phyloP scores from a whole-genome alignment of 2,329 filamentous ascomycete species.

The Trichophyton equinum region DNA sequence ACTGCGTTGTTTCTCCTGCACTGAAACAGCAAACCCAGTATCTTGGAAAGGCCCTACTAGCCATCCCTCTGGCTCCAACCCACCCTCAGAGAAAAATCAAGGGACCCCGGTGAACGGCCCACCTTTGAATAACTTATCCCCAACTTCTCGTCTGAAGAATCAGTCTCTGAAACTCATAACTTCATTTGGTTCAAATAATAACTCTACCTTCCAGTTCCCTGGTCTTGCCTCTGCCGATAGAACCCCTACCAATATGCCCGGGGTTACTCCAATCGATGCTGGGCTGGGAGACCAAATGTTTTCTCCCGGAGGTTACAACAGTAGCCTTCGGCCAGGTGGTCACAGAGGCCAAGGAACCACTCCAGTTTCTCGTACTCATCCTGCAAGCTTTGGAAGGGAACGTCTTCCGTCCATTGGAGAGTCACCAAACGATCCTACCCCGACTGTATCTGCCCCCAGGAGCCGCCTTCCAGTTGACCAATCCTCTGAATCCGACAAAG shows the following conservation, averaged over 20 bases:
- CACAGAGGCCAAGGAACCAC: slow-evolving; percentile 59
- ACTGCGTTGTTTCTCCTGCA: slow-evolving; percentile 86
- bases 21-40: slow-evolving; percentile 69
- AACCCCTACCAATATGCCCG: slow-evolving; percentile 63
- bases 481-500: slow-evolving; percentile 36
- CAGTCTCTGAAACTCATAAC: slow-evolving; percentile 86
- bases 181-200: slow-evolving; percentile 50
- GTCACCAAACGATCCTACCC: slow-evolving; percentile 43
- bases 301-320: slow-evolving; percentile 55
- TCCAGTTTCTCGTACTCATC: slow-evolving; percentile 51
- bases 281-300: slow-evolving; percentile 47
- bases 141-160: slow-evolving; percentile 54
- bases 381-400: slow-evolving; percentile 48
- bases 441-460: slow-evolving; percentile 30
- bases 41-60: slow-evolving; percentile 81
- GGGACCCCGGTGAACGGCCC: slow-evolving; percentile 43
- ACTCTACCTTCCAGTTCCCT: slow-evolving; percentile 50
- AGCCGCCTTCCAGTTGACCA: slow-evolving; percentile 35
- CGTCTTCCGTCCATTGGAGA: slow-evolving; percentile 71
- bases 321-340: slow-evolving; percentile 41
- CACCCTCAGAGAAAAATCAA: slow-evolving; percentile 27
- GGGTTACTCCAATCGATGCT: slow-evolving; percentile 79
- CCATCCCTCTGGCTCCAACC: slow-evolving; percentile 45
- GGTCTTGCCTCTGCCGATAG: slow-evolving; percentile 41
- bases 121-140: slow-evolving; percentile 45